Conservation (phyloP, 257 asterid genomes). For the Przewalskia tangutica region DNA sequence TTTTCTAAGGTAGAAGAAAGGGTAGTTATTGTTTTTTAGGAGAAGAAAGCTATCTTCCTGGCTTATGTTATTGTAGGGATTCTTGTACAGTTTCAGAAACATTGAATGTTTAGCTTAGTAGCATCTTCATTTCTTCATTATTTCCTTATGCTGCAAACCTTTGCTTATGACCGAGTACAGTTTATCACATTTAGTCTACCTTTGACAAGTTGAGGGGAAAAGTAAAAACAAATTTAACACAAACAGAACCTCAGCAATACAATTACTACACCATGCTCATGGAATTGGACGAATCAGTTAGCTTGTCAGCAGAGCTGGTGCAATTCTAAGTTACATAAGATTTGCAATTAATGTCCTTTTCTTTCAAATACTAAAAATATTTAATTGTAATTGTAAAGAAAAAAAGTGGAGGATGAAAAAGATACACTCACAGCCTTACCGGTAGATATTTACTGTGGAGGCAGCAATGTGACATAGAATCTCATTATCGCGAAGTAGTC, state of each 20-base stretch:
- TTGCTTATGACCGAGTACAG: background rate
- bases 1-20: background rate
- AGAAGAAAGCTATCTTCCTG: conserved; percentile 13
- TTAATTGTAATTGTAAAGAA: background rate
- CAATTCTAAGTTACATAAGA: background rate
- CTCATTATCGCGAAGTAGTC: too few species aligned
- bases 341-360: background rate
- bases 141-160: background rate
- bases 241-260: background rate
- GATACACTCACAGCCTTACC: background rate
- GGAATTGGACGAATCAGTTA: background rate
- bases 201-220: background rate
- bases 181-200: background rate
- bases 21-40: background rate
- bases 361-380: background rate
- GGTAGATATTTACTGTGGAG: too few species aligned
- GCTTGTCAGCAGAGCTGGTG: background rate
- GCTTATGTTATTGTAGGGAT: conserved; percentile 19
- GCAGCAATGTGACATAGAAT: too few species aligned
- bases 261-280: background rate
- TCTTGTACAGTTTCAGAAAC: conserved; percentile 41
- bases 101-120: conserved; percentile 15
- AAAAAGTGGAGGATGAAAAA: background rate
- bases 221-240: background rate
- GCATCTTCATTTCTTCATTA: conserved; percentile 1